A percentile compares a stretch with the other conserved stretches of the same genome.
These are phyloP conservation scores for Canna indica DNA, from an alignment of 176 grass and related monocot species.

Conservation along the genomic window DNA sequence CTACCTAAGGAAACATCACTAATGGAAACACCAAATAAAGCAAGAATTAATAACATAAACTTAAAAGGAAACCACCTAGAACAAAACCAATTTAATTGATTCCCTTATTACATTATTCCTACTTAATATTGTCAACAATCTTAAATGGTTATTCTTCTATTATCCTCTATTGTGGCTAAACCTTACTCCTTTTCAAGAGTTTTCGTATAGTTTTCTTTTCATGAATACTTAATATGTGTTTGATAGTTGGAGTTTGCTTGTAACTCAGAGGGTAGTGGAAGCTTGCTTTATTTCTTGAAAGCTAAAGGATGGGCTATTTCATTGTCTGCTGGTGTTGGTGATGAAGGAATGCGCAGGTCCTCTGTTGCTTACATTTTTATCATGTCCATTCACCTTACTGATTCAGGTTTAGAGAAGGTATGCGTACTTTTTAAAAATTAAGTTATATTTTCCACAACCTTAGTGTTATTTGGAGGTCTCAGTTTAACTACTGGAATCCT, in stretches of 20 bases:
- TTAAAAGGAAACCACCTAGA: no score
- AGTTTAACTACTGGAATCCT: neutral
- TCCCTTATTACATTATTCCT: no score
- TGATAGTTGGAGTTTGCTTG: neutral
- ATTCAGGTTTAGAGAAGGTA: conserved; percentile 90
- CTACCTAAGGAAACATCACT: no score
- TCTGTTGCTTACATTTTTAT: conserved; percentile 79
- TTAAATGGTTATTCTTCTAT: no score
- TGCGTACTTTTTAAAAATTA: conserved; percentile 9
- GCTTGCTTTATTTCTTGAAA: conserved; percentile 87
- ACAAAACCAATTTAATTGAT: no score
- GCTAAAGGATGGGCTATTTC: conserved; percentile 67
- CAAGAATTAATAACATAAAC: no score
- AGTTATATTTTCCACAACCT: neutral
- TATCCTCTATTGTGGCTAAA: no score
- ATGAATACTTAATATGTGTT: neutral
- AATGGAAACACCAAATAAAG: no score
- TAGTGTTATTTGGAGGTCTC: conserved; percentile 1
- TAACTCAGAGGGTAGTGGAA: conserved; percentile 87
- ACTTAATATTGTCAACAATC: no score
- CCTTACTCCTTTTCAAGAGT: neutral
- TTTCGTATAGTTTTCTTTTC: neutral
- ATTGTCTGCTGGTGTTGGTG: conserved; percentile 76
- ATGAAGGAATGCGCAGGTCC: conserved; percentile 57
- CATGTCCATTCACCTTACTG: conserved; percentile 62